Evolutionary conservation across 2,329 filamentous ascomycete genomes (phyloP).

Genomic region (Talaromyces sp.): DNA sequence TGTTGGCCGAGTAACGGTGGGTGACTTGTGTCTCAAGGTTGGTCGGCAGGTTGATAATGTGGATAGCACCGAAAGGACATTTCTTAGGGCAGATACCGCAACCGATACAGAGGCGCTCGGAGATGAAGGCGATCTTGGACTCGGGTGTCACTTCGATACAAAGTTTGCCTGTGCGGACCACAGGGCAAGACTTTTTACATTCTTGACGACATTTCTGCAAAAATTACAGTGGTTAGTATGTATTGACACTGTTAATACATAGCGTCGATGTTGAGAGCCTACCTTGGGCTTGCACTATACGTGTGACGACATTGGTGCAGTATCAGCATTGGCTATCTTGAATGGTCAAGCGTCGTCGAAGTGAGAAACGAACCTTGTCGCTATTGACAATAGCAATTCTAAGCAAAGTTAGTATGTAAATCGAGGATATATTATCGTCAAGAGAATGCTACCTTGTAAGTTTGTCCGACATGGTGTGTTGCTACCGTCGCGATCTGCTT

Average conservation of each 20-base stretch:
- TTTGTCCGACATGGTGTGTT: slow-evolving; percentile 76
- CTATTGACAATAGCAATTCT: slow-evolving; percentile 99
- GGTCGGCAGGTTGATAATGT: slow-evolving; percentile 99
- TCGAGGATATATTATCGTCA: neutral
- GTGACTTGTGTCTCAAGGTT: slow-evolving; percentile 98
- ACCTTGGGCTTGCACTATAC: slow-evolving; percentile 83
- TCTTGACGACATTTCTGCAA: slow-evolving; percentile 93
- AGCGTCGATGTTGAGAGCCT: slow-evolving; percentile 27
- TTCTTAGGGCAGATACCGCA: slow-evolving; percentile 99
- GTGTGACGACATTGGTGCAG: neutral
- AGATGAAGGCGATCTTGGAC: slow-evolving; percentile 97
- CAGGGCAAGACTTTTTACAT: slow-evolving; percentile 97
- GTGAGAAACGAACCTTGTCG: slow-evolving; percentile 71
- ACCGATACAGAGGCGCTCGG: slow-evolving; percentile 91
- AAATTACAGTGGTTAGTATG: neutral
- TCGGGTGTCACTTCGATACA: slow-evolving; percentile 89
- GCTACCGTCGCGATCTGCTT: slow-evolving; percentile 11
- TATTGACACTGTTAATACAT: neutral
- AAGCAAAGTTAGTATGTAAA: slow-evolving; percentile 18
- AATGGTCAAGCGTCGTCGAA: slow-evolving; percentile 8
- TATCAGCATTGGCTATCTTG: slow-evolving; percentile 5
- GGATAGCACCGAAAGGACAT: slow-evolving; percentile 97
- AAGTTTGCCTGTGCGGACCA: slow-evolving; percentile 94
- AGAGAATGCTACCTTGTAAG: slow-evolving; percentile 74
- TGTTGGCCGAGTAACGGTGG: slow-evolving; percentile 98